Base-by-base conservation (phyloP, 2,329 filamentous ascomycete species). In the Emmonsiellopsis sp. region DNA sequence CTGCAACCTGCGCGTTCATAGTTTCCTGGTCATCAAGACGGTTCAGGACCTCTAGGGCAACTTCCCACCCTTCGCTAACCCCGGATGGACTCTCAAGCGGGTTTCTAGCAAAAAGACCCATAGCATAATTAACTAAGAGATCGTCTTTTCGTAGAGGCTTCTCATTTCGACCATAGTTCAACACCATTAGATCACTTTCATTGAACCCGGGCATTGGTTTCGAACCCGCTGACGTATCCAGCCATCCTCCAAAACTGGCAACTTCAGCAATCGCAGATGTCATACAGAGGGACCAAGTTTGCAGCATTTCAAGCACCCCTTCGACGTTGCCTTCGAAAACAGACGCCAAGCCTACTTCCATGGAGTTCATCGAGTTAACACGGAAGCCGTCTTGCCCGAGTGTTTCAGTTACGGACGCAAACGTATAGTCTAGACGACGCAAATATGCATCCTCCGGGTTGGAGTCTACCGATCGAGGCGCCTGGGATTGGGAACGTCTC, bases 251-350 rank as follows among this genome's bases (percentile, higher is more conserved):
- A 30, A 89, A 76, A n/a, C 83, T 85, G 9, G 88, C 90, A 54
- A 97, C 76, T 69, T 97, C 92, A 3, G 87, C 86, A 13, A 93
- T 82, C 5, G 89, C 83, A 32, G 86, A 80, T 9, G 89, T 84
- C 15, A 95, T 71, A 1, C 87, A 84, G 31, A 93, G 79, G 32
- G 91, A 96, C 86, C 88, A 94, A 5, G 79, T 77, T 52, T 86
- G 81, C 32, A 96, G 70, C 46, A 95, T 79, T 8, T 83, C 81
- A 48, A 96, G 73, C 5, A 88, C 82, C 26, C 83, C 86, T 65
- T 90, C 86, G 37, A 87, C 75, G 58, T 95, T 89, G 50, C 87
- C 87, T 67, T 95, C 89, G 56, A 95, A 85, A 3, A 89, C 79
- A 53, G 85, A 90, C 3, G 87, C 90, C 50, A 96, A 73, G 2